Percentiles rank a stretch among this genome's conserved stretches.
phyloP scores from a whole-genome alignment of 768 basidiomycete genomes.

The Suillus fuscotomentosus region DNA sequence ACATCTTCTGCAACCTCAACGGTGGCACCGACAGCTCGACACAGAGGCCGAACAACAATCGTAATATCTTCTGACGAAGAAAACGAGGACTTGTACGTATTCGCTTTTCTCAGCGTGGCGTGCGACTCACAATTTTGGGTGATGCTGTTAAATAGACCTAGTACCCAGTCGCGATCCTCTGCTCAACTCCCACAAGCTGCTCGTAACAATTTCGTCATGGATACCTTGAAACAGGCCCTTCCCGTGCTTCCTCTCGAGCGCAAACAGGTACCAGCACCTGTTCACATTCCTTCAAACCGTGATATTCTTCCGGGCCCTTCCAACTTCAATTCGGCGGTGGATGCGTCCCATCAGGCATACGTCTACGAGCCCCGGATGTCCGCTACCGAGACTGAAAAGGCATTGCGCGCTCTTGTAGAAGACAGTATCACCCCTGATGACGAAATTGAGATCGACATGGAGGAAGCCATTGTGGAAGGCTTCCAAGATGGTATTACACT shows the following conservation, averaged over 20 bases:
- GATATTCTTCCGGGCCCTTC: constrained; percentile 16
- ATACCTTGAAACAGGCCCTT: constrained; percentile 24
- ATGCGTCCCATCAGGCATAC: constrained; percentile 22
- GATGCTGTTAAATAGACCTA: constrained; percentile 5
- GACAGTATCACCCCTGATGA: constrained; percentile 57
- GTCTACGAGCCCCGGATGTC: constrained; percentile 34
- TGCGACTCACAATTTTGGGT: constrained; percentile 4
- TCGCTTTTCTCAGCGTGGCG: constrained; percentile 4
- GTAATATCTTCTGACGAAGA: constrained; percentile 35
- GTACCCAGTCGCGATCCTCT: constrained; percentile 6
- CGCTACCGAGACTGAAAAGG: constrained; percentile 69
- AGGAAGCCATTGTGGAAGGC: constrained; percentile 71
- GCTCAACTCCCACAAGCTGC: not conserved
- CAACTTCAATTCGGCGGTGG: constrained; percentile 24
- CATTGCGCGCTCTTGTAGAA: constrained; percentile 72
- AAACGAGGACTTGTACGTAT: constrained; percentile 7
- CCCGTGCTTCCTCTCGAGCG: constrained; percentile 14
- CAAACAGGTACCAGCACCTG: constrained; percentile 30
- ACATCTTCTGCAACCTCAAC: constrained; percentile 20
- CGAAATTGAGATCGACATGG: constrained; percentile 56
- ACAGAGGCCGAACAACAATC: constrained; percentile 13
- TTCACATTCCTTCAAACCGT: constrained; percentile 24
- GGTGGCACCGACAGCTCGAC: constrained; percentile 8
- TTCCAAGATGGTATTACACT: constrained; percentile 70
- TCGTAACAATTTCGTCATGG: constrained; percentile 17